A percentile compares a stretch with the other conserved stretches of the same genome.
These are phyloP conservation scores for Acanthamoeba royreba DNA, from an alignment of 208 protist species.

Conservation along the genomic window DNA sequence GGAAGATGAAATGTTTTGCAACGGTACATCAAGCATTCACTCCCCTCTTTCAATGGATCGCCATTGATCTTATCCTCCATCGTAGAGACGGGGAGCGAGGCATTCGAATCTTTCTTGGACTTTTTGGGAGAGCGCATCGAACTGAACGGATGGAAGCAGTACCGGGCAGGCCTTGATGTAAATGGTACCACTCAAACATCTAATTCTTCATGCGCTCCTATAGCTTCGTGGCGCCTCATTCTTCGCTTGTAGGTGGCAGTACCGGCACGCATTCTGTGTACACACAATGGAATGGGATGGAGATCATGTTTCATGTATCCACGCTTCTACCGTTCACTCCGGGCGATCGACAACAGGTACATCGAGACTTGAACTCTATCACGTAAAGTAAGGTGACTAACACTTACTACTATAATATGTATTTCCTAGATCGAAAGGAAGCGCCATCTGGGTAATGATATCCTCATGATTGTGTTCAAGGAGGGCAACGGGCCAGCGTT, in stretches of 20 bases:
- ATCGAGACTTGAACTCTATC: neutral
- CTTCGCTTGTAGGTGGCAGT: neutral
- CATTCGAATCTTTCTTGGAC: constrained; percentile 46
- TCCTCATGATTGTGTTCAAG: constrained; percentile 11
- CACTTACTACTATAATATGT: neutral
- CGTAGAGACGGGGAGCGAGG: constrained; percentile 45
- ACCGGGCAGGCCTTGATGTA: constrained; percentile 53
- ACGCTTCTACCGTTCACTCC: constrained; percentile 52
- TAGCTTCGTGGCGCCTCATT: neutral
- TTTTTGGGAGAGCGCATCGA: constrained; percentile 56
- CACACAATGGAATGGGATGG: neutral
- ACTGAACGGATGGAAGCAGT: constrained; percentile 45
- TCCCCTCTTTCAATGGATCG: neutral
- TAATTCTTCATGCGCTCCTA: neutral
- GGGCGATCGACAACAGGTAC: constrained; percentile 41
- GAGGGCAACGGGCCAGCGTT: constrained; percentile 11
- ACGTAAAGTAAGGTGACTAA: neutral
- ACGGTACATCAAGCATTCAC: neutral
- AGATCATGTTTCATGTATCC: constrained; percentile 47
- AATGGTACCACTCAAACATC: neutral
- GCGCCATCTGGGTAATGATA: neutral
- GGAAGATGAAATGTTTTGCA: constrained; percentile 52
- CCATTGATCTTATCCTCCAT: too few species aligned
- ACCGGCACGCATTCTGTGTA: constrained; percentile 38
- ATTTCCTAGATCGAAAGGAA: neutral